phyloP scores from a whole-genome alignment of 2,329 filamentous ascomycete species.

The Rasamsonia emersonii region DNA sequence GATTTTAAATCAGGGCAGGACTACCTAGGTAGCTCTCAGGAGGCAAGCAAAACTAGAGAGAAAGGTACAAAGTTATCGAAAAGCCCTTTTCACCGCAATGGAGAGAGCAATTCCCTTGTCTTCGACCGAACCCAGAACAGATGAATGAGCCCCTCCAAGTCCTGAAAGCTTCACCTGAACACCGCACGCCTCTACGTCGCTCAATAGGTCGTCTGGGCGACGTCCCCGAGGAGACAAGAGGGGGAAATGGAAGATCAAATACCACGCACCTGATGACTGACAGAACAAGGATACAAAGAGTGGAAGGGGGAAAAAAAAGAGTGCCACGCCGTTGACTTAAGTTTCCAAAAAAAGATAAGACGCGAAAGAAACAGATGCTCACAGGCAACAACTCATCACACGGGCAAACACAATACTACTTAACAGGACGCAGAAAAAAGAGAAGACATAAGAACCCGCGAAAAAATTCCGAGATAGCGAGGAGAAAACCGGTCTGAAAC shows the following conservation, averaged over 20 bases:
- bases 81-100: conserved; percentile 21
- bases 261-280: background rate
- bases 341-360: conserved; percentile 20
- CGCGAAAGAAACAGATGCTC: conserved; percentile 12
- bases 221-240: background rate
- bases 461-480: conserved; percentile 34
- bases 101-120: conserved; percentile 15
- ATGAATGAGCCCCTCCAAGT: conserved; percentile 7
- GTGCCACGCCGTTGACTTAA: conserved; percentile 21
- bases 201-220: conserved; percentile 12
- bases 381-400: conserved; percentile 14
- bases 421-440: conserved; percentile 7
- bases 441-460: conserved; percentile 20
- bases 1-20: too few species aligned
- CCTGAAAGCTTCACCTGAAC: conserved; percentile 20
- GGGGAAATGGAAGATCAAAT: background rate
- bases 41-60: too few species aligned
- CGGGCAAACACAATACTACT: conserved; percentile 10
- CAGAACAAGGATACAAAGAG: conserved; percentile 6
- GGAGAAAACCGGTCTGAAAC: conserved; percentile 4
- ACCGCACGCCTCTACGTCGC: conserved; percentile 16
- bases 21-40: too few species aligned
- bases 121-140: conserved; percentile 11
- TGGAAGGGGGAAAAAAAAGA: conserved; percentile 17
- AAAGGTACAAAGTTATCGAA: too few species aligned